Base-by-base conservation (phyloP, 78 protist genomes). In the Guillardia theta region DNA sequence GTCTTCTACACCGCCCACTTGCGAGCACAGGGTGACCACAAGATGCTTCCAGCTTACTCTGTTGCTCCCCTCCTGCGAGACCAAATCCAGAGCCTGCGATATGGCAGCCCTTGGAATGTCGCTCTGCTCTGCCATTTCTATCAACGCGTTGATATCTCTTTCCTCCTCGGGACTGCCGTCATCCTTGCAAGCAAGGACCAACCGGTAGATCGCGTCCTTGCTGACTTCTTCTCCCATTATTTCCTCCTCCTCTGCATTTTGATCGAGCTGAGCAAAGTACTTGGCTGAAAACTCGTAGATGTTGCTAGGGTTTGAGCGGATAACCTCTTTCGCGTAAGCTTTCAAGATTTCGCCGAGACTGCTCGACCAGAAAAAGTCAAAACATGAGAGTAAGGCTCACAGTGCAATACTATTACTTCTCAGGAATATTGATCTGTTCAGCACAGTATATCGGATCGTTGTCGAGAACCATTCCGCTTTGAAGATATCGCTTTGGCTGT, bases 391-490 rank as follows among this genome's bases (percentile, higher is more conserved):
- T 9, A 6, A 6, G 21, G 70, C 21, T 27, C 39, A 58, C 39
- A 30, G 70, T 15, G 6, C 39, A 58, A 80, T 30, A 19, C n/a
- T n/a, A n/a, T n/a, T 10, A 80, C 90, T 45, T 88, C 6, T 88
- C 93, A 18, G 93, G 93, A 88, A 88, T 88, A 41, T 41, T 45
- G 33, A 88, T 88, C 64, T 88, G 93, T 64, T 88, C 93, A 0
- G 93, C 93, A 41, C 93, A 88, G 39, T 88, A 88, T 45, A 88
- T 88, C 9, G 93, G 93, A 54, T 88, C 93, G 12, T 54, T 48
- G 43, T 88, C 93, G 47, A 88, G 37, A 10, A 44, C 50, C 90
- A 80, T 80, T 9, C 44, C 19, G 18, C 33, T 18, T 53, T 12
- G 62, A 53, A 8, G 83, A 22, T n/a, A 70, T 30, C 83, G 83